A percentile compares a stretch with the other conserved stretches of the same genome.
phyloP scores from a whole-genome alignment of 495 filamentous ascomycete species.

The Penicillium robsamsonii region DNA sequence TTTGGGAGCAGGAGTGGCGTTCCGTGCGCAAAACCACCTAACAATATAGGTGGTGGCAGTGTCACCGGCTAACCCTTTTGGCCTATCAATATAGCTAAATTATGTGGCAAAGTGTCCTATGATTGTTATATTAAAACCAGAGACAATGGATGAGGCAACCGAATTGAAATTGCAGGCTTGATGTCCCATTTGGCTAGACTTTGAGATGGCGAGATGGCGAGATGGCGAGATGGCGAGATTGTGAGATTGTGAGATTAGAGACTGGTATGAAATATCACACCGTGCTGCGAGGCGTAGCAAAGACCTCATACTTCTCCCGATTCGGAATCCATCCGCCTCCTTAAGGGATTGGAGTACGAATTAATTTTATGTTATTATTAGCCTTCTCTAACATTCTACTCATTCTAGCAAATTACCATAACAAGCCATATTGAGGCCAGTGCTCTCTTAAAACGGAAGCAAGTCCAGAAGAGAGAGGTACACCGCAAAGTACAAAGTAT shows the following conservation, averaged over 20 bases:
- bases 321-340: slow-evolving; percentile 5
- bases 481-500: slow-evolving; percentile 7
- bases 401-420: background rate
- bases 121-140: background rate
- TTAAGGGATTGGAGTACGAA: background rate
- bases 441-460: background rate
- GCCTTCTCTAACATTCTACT: background rate
- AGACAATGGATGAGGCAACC: background rate
- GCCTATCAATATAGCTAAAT: background rate
- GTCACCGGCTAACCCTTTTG: background rate
- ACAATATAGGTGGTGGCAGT: slow-evolving; percentile 4
- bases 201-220: background rate
- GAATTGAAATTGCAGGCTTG: background rate
- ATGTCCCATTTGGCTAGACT: background rate
- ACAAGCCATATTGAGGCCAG: slow-evolving; percentile 9
- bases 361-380: background rate
- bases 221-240: too few relatives aligned
- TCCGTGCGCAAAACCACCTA: slow-evolving; percentile 1
- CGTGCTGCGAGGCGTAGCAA: background rate
- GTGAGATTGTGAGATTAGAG: background rate
- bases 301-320: background rate
- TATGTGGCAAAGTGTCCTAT: background rate
- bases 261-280: background rate
- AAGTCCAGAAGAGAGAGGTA: slow-evolving; percentile 5
- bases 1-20: background rate